Percentiles rank a stretch among this genome's conserved stretches.
phyloP scores from a whole-genome alignment of 768 basidiomycete genomes.

The Xerocomus spinulosus region DNA sequence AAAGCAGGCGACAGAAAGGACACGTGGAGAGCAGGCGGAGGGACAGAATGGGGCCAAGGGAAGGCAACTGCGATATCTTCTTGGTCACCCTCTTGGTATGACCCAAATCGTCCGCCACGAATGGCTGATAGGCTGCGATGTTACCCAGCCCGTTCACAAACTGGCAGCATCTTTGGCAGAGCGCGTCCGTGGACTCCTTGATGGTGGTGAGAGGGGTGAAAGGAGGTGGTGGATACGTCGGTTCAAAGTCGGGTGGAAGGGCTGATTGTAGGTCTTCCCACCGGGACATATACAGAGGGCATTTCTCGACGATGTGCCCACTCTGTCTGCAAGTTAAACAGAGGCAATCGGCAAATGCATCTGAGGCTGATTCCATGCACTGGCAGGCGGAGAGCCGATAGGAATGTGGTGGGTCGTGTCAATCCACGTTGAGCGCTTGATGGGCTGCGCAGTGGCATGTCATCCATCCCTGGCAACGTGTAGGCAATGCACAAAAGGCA shows the following conservation, averaged over 20 bases:
- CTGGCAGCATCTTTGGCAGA: slow-evolving; percentile 6
- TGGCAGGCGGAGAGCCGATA: background rate
- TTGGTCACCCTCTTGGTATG: background rate
- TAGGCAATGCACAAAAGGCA: background rate
- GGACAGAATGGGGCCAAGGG: slow-evolving; percentile 1
- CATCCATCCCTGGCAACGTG: background rate
- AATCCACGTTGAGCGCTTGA: background rate
- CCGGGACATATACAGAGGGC: background rate
- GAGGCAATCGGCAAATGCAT: slow-evolving; percentile 2
- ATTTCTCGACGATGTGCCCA: slow-evolving; percentile 7
- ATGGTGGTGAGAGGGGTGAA: background rate
- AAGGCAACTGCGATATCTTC: slow-evolving; percentile 1
- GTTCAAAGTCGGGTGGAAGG: background rate
- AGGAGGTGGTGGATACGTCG: background rate
- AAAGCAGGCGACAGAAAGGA: slow-evolving; percentile 10
- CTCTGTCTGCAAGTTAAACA: slow-evolving; percentile 8
- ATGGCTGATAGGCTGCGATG: background rate
- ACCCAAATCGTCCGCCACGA: background rate
- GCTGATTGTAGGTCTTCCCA: background rate
- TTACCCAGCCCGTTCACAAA: background rate
- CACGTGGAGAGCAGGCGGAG: slow-evolving; percentile 9
- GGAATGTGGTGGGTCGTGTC: background rate
- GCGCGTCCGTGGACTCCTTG: background rate
- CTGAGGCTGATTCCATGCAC: background rate
- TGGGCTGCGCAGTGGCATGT: background rate